Evolutionary conservation across 2,329 filamentous ascomycete genomes (phyloP).

Genomic region (Aspergillus glaucus): DNA sequence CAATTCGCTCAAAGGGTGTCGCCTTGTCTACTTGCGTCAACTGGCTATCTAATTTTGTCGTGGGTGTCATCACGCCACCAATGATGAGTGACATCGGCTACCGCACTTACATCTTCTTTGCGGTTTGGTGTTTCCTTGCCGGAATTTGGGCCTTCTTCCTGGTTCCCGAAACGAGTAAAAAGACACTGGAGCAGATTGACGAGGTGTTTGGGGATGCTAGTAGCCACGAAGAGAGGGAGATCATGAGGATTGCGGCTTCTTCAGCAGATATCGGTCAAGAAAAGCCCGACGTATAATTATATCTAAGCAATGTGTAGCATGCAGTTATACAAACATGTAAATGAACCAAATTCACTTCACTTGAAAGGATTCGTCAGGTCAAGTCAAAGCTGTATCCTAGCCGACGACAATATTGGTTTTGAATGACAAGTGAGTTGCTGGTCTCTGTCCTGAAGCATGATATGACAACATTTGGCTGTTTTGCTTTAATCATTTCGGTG

Average conservation of each 20-base stretch:
- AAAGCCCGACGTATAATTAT: too few relatives aligned
- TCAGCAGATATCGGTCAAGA: too few relatives aligned
- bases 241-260: too few relatives aligned
- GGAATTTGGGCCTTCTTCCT: constrained; percentile 10
- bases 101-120: constrained; percentile 52
- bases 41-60: constrained; percentile 37
- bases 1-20: constrained; percentile 33
- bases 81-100: constrained; percentile 50
- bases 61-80: constrained; percentile 56
- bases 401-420: neutral
- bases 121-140: constrained; percentile 42
- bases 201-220: constrained; percentile 8
- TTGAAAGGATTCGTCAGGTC: too few relatives aligned
- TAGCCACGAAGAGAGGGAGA: constrained; percentile 2
- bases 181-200: constrained; percentile 13
- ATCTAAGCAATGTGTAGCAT: too few relatives aligned
- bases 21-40: constrained; percentile 27
- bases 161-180: constrained; percentile 12
- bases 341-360: too few relatives aligned
- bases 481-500: constrained; percentile 1
- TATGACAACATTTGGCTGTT: constrained; percentile 2
- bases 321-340: too few relatives aligned
- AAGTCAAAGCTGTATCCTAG: neutral
- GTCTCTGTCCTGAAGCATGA: constrained; percentile 1
- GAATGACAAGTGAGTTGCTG: neutral